phyloP scores from a whole-genome alignment of 495 filamentous ascomycete species.

The Viridothelium virens region DNA sequence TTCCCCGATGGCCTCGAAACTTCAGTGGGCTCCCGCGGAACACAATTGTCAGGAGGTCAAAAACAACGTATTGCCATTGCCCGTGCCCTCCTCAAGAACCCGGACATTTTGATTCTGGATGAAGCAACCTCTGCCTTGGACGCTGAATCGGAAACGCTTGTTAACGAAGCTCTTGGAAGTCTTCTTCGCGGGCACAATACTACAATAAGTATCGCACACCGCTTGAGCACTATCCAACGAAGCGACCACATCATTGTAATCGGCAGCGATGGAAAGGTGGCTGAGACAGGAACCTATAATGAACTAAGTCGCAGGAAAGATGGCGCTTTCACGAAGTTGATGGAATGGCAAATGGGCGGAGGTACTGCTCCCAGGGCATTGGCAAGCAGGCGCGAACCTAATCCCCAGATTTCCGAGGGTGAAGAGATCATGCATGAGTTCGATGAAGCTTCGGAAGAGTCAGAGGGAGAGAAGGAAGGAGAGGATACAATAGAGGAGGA shows the following conservation, averaged over 20 bases:
- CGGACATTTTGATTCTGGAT: slow-evolving; percentile 92
- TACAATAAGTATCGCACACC: slow-evolving; percentile 93
- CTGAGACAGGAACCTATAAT: slow-evolving; percentile 77
- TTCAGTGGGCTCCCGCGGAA: slow-evolving; percentile 81
- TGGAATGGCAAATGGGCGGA: slow-evolving; percentile 98
- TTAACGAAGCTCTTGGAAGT: slow-evolving; percentile 76
- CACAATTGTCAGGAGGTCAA: slow-evolving; percentile 90
- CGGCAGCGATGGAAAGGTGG: slow-evolving; percentile 72
- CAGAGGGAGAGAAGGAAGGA: slow-evolving; percentile 37
- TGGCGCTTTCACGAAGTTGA: slow-evolving; percentile 85
- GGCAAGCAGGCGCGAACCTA: slow-evolving; percentile 12
- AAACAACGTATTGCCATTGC: slow-evolving; percentile 98
- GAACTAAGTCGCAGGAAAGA: slow-evolving; percentile 61
- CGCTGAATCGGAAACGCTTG: slow-evolving; percentile 93
- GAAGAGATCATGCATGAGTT: slow-evolving; percentile 14
- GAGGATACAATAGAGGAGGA: slow-evolving; percentile 26
- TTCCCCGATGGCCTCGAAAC: slow-evolving; percentile 96
- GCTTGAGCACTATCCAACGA: slow-evolving; percentile 90
- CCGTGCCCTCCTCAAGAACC: slow-evolving; percentile 85
- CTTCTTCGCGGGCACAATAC: slow-evolving; percentile 81
- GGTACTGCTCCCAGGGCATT: slow-evolving; percentile 32
- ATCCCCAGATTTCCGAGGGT: slow-evolving; percentile 1
- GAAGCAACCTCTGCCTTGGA: slow-evolving; percentile 74
- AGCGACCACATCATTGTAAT: slow-evolving; percentile 89
- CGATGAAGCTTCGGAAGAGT: slow-evolving; percentile 18